phyloP scores from a whole-genome alignment of 1,139 yeast genomes.

The Sugiyamaella grinbergsii region DNA sequence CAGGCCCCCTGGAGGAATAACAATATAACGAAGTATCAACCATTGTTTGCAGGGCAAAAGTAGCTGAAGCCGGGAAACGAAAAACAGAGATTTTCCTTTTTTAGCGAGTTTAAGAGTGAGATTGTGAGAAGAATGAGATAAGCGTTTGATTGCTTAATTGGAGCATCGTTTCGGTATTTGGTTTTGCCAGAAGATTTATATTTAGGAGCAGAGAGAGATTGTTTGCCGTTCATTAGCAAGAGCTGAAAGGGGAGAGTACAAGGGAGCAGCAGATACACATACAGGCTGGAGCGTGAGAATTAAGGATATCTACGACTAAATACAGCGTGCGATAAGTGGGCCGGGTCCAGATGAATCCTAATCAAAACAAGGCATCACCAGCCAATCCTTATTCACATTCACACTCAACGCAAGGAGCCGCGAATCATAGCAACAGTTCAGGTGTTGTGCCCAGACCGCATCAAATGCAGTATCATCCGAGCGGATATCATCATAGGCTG shows the following conservation, averaged over 20 bases:
- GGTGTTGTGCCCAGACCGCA: constrained; percentile 4
- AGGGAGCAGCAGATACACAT: no score
- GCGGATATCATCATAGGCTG: constrained; percentile 7
- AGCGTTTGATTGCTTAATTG: neutral
- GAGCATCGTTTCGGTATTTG: no score
- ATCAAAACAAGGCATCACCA: constrained; percentile 4
- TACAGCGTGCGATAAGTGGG: no score
- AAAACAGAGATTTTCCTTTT: no score
- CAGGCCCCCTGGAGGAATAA: constrained; percentile 3
- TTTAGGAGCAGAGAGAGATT: no score
- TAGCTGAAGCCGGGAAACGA: neutral
- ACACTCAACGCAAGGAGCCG: neutral
- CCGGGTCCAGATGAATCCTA: constrained; percentile 10
- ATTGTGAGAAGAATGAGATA: neutral
- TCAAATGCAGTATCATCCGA: constrained; percentile 7
- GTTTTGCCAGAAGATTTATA: no score
- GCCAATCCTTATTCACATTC: neutral
- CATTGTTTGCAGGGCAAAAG: no score
- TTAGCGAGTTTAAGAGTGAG: no score
- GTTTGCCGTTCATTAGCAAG: no score
- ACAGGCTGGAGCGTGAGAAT: no score
- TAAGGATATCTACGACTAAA: no score
- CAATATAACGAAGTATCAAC: neutral
- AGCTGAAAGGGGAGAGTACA: no score
- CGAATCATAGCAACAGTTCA: neutral